Percentiles rank a stretch among this genome's conserved stretches.
Evolutionary conservation across 116 monocot genomes (phyloP).

Genomic region (Posidonia oceanica): DNA sequence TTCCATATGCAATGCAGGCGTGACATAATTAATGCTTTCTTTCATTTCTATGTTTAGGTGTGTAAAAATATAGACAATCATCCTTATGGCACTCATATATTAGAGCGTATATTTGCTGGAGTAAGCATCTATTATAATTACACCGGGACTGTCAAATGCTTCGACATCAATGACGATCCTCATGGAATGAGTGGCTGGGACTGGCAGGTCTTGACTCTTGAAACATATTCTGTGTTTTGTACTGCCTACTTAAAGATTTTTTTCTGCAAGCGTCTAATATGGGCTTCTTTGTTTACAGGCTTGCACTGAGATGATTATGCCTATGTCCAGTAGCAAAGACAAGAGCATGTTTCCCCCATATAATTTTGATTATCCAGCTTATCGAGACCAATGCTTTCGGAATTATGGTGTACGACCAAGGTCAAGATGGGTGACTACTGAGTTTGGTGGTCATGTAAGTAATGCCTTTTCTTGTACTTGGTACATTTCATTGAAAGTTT

Average conservation of each 20-base stretch:
- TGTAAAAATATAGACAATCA: slow-evolving; percentile 63
- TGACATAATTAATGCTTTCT: not conserved
- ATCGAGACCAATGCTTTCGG: slow-evolving; percentile 29
- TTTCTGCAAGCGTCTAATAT: slow-evolving; percentile 1
- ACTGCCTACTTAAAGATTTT: not conserved
- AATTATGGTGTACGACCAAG: slow-evolving; percentile 59
- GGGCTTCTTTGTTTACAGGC: slow-evolving; percentile 18
- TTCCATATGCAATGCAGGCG: not conserved
- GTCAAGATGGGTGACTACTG: slow-evolving; percentile 70
- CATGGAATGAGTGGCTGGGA: slow-evolving; percentile 92
- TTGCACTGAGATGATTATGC: slow-evolving; percentile 89
- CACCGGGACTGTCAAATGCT: slow-evolving; percentile 64
- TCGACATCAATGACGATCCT: slow-evolving; percentile 79
- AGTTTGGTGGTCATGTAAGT: slow-evolving; percentile 96
- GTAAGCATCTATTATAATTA: slow-evolving; percentile 85
- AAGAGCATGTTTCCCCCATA: slow-evolving; percentile 78
- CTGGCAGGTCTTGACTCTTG: slow-evolving; percentile 53
- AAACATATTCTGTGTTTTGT: not conserved
- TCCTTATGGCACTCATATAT: slow-evolving; percentile 29
- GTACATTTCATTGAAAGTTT: not conserved
- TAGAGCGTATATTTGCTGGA: slow-evolving; percentile 78
- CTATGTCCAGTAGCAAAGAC: slow-evolving; percentile 43
- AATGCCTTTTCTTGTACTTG: not conserved
- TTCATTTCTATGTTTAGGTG: slow-evolving; percentile 28
- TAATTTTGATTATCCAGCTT: slow-evolving; percentile 48